phyloP scores from a whole-genome alignment of 805 yeast species.

The Helenozyma rhizophorensis region DNA sequence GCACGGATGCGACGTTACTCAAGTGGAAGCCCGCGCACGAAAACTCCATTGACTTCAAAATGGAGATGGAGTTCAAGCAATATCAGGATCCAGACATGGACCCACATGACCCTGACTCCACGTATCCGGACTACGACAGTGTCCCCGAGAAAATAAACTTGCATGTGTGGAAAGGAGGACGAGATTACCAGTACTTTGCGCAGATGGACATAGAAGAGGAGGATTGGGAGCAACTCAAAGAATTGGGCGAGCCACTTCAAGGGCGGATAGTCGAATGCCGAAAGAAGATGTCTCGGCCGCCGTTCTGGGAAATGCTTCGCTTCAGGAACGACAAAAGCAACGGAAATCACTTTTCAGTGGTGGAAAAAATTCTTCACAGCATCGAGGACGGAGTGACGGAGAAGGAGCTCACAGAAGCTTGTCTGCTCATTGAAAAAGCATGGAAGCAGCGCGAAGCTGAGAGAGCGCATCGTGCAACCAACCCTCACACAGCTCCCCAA shows the following conservation, averaged over 20 bases:
- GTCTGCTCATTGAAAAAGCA: constrained; percentile 49
- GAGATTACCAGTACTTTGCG: constrained; percentile 59
- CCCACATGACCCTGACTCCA: constrained; percentile 62
- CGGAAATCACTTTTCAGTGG: constrained; percentile 82
- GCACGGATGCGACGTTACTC: constrained; percentile 80
- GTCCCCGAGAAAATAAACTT: constrained; percentile 63
- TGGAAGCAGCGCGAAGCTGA: constrained; percentile 60
- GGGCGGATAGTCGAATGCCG: constrained; percentile 87
- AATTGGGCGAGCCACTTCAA: constrained; percentile 72
- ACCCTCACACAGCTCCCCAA: neutral
- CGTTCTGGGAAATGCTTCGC: constrained; percentile 78
- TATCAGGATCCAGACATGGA: constrained; percentile 62
- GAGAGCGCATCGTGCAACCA: constrained; percentile 19
- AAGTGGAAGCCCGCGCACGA: constrained; percentile 99
- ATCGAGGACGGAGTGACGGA: constrained; percentile 82
- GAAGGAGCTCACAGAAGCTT: constrained; percentile 63
- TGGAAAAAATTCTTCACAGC: constrained; percentile 75
- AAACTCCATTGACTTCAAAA: constrained; percentile 84
- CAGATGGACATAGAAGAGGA: constrained; percentile 58
- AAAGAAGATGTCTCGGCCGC: constrained; percentile 49
- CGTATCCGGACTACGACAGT: constrained; percentile 76
- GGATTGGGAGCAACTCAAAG: constrained; percentile 78
- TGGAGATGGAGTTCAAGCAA: constrained; percentile 56
- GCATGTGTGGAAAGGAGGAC: constrained; percentile 73
- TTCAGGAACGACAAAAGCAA: constrained; percentile 90